phyloP scores from a whole-genome alignment of 2,329 filamentous ascomycete genomes.

The Acrodontium crateriforme region DNA sequence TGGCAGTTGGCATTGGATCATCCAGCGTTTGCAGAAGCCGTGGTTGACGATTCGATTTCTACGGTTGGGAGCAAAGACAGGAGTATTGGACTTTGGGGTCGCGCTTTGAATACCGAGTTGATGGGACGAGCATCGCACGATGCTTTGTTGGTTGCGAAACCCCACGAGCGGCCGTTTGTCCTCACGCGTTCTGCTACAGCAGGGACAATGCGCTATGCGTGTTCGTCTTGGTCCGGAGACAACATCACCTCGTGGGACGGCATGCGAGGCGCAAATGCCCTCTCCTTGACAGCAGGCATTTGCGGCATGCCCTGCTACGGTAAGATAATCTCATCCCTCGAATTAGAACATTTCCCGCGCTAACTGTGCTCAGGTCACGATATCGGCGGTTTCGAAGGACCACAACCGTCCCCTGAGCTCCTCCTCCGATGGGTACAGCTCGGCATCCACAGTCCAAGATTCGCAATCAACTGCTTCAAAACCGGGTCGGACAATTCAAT shows the following conservation, averaged over 20 bases:
- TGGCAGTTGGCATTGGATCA: slow-evolving; percentile 49
- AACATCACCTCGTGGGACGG: slow-evolving; percentile 61
- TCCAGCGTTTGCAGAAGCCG: slow-evolving; percentile 17
- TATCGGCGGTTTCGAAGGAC: slow-evolving; percentile 62
- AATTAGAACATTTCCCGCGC: no score
- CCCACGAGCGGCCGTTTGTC: slow-evolving; percentile 50
- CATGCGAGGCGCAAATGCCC: slow-evolving; percentile 57
- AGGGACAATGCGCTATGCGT: slow-evolving; percentile 55
- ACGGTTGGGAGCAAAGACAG: slow-evolving; percentile 26
- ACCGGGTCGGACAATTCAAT: slow-evolving; percentile 52
- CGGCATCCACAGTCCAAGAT: slow-evolving; percentile 54
- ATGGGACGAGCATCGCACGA: slow-evolving; percentile 60
- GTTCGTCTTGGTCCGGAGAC: slow-evolving; percentile 62
- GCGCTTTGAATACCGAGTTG: slow-evolving; percentile 55
- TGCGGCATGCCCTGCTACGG: slow-evolving; percentile 51
- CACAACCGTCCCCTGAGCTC: slow-evolving; percentile 56
- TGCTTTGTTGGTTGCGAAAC: slow-evolving; percentile 45
- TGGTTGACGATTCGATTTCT: neutral
- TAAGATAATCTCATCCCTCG: no score
- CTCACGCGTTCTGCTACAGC: slow-evolving; percentile 57
- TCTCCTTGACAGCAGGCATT: slow-evolving; percentile 55
- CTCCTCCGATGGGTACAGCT: slow-evolving; percentile 62
- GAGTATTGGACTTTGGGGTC: slow-evolving; percentile 54
- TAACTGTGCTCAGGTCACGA: no score
- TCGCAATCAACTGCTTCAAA: slow-evolving; percentile 70